Evolutionary conservation across 306 rosid genomes (phyloP), one percentile per base, ranked within the genome.

Genomic region (Lathyrus tuberosus): DNA sequence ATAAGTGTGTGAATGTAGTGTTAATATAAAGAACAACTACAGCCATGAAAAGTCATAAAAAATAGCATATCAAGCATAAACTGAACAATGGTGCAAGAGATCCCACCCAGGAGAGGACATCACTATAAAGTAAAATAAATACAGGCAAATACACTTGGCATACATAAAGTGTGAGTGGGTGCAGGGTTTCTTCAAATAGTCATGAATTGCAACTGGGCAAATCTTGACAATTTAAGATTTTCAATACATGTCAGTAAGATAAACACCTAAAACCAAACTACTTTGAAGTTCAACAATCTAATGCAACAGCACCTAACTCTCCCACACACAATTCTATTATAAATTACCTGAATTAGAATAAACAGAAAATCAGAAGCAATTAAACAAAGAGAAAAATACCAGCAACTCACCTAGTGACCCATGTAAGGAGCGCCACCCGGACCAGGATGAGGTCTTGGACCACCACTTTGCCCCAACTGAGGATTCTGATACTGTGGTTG

Each of bases 401-500:
- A 54, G 28, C 13, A 38, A 69, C 86, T 74, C 73, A 83, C 89
- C 89, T 87, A 87, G 37, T 87, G 92, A 76, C 89, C 89, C 92
- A 80, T 85, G 78, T 87, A 87, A 64, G 89, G 92, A 59, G 87
- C 82, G 2, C 89, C 92, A 24, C 89, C 92, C 10, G 83, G 17
- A 67, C 89, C 92, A 18, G 87, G 92, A 38, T 87, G 89, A 69
- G 92, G 92, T 72, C 92, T 78, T 17, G 70, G 83, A 62, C 77
- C 81, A 76, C 86, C 70, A 63, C 80, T 62, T 77, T 85, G 92
- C 18, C 89, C 89, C 87, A 84, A 71, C 70, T 87, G 92, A 41
- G 92, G 89, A 71, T 87, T 87, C 84, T 82, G 89, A 73, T 87
- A 87, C 0, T 76, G 85, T 8, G 64, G 84, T 71, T 87, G 92